Base-by-base conservation (phyloP, 768 basidiomycete genomes). In the Pleurotus pulmonarius region DNA sequence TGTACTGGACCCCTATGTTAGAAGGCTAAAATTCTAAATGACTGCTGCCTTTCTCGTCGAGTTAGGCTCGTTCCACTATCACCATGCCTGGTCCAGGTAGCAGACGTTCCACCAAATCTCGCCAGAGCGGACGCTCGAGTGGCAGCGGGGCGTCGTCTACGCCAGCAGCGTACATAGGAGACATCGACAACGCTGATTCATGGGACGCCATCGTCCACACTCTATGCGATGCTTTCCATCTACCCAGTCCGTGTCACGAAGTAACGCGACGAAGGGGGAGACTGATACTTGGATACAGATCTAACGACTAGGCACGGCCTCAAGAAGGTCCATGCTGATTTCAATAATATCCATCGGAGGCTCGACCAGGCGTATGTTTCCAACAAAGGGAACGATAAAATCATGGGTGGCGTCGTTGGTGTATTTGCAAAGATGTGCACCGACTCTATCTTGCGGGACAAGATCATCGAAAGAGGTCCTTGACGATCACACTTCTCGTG, bases 351-450 rank as follows among this genome's bases (percentile, higher is more conserved):
- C 37, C 83, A 79, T 58, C 63, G 67, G 13, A 73, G 73, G 24
- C 73, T 87, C 22, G 79, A 85, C 46, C 69, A 69, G n/a, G 70
- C 76, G 1, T 87, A 81, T 60, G 64, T 73, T 1, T 70, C 67
- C 12, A 71, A 80, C 59, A 39, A 57, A 1, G 67, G 68, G 0
- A 80, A 81, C 64, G 74, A 79, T 37, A 76, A 75, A 56, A 69
- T 87, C 15, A 67, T 70, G 47, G 85, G 83, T 0, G 84, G 79
- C 0, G 79, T 87, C 44, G 73, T 85, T 6, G 82, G 79, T 6
- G 82, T 88, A 47, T 86, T 80, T 59, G 78, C 84, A 13, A 83
- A 82, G 62, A 83, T 87, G 81, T 85, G 76, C 29, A 75, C 73
- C 0, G 86, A 87, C 64, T 73, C 82, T 2, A 71, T 87, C 38